Percentiles rank a stretch among this genome's conserved stretches.
Conservation (phyloP, 495 filamentous ascomycete species). For the Daldinia vernicosa region DNA sequence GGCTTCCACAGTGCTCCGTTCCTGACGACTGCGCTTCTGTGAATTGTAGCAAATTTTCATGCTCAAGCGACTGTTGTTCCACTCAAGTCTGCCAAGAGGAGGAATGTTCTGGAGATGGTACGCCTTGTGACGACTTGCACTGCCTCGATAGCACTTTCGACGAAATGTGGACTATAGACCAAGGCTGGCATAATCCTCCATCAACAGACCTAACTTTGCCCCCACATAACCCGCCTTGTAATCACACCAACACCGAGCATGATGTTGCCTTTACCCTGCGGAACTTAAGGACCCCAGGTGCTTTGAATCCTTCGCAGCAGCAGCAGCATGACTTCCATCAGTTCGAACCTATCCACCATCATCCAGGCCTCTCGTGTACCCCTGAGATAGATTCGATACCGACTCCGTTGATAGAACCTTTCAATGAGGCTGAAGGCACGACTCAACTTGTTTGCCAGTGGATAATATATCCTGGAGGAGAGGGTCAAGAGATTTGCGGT, state of each 20-base stretch:
- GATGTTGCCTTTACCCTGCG: slow-evolving; percentile 41
- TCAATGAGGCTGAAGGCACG: slow-evolving; percentile 10
- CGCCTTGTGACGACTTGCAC: slow-evolving; percentile 39
- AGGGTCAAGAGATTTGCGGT: slow-evolving; percentile 34
- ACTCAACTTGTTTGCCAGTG: slow-evolving; percentile 47
- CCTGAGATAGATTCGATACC: slow-evolving; percentile 7
- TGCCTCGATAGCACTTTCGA: slow-evolving; percentile 33
- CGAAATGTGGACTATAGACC: slow-evolving; percentile 23
- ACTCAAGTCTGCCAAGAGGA: slow-evolving; percentile 40
- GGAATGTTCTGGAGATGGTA: slow-evolving; percentile 37
- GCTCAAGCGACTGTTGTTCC: slow-evolving; percentile 40
- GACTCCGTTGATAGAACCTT: slow-evolving; percentile 11
- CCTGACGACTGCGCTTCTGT: slow-evolving; percentile 40
- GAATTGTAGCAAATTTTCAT: slow-evolving; percentile 41
- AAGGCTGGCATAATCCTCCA: slow-evolving; percentile 19
- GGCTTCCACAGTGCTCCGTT: slow-evolving; percentile 6
- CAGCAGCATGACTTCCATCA: slow-evolving; percentile 16
- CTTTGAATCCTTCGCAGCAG: slow-evolving; percentile 14
- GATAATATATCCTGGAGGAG: slow-evolving; percentile 30
- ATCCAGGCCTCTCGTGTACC: slow-evolving; percentile 25
- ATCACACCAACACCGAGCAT: slow-evolving; percentile 45
- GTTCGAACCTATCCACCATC: slow-evolving; percentile 16
- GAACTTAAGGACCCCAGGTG: slow-evolving; percentile 34
- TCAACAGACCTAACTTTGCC: slow-evolving; percentile 2
- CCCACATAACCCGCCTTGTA: slow-evolving; percentile 37